Conservation (phyloP, 1,284 basidiomycete species). For the Apiotrichum mycotoxinovorans region DNA sequence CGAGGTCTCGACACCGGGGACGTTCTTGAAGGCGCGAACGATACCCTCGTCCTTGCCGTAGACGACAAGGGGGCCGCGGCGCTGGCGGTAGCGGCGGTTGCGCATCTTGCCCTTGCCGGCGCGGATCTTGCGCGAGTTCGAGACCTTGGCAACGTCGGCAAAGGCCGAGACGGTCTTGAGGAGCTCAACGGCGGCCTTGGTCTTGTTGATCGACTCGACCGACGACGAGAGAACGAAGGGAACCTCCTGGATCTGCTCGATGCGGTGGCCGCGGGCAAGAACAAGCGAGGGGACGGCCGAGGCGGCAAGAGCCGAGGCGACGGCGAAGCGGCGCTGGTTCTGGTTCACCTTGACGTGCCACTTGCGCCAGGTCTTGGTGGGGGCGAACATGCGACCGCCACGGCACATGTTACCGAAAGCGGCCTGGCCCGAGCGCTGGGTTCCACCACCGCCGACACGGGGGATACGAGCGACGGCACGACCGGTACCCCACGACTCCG, state of each 20-base stretch:
- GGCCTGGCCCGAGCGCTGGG: conserved; percentile 96
- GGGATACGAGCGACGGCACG: conserved; percentile 99
- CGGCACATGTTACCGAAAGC: conserved; percentile 99
- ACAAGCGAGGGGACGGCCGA: conserved; percentile 97
- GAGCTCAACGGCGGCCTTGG: conserved; percentile 93
- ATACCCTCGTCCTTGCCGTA: conserved; percentile 98
- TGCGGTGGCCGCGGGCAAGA: conserved; percentile 97
- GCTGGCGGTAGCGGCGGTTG: conserved; percentile 94
- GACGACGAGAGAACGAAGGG: conserved; percentile 83
- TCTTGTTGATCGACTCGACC: conserved; percentile 88
- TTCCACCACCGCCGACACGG: conserved; percentile 98
- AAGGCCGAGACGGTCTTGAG: conserved; percentile 90
- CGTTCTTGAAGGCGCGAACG: conserved; percentile 96
- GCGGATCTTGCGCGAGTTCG: conserved; percentile 94
- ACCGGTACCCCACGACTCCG: conserved; percentile 97
- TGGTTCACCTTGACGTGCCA: conserved; percentile 99
- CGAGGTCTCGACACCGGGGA: conserved; percentile 97
- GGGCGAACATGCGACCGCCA: conserved; percentile 99
- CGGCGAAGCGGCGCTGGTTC: conserved; percentile 97
- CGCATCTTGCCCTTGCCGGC: conserved; percentile 98
- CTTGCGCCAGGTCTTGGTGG: conserved; percentile 98
- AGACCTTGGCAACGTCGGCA: conserved; percentile 91
- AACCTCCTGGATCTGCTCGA: conserved; percentile 95
- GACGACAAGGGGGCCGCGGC: conserved; percentile 94
- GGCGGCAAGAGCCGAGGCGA: conserved; percentile 95